Percentiles rank a stretch among this genome's conserved stretches.
These are phyloP conservation scores for Hypoxylon rickii DNA, from an alignment of 495 filamentous ascomycete genomes.

Conservation along the genomic window DNA sequence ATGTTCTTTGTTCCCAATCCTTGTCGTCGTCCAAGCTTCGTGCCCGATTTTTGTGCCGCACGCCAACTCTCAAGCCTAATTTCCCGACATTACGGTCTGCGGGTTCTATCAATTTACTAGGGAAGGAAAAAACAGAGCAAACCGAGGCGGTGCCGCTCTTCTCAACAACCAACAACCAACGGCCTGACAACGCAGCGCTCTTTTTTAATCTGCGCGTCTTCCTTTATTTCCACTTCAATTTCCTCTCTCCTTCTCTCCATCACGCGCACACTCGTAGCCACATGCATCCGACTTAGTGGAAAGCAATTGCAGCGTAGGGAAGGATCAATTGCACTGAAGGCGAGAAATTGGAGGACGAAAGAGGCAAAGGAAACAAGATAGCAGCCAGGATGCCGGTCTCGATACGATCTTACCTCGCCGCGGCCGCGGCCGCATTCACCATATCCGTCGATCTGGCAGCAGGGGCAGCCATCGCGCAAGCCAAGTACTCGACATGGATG, in stretches of 20 bases:
- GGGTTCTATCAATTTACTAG: no score
- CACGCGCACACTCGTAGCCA: neutral
- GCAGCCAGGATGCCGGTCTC: conserved; percentile 6
- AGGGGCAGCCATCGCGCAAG: neutral
- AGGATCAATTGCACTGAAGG: no score
- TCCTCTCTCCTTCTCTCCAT: neutral
- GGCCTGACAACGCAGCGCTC: neutral
- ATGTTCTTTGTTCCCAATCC: no score
- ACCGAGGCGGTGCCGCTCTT: no score
- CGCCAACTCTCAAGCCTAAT: no score
- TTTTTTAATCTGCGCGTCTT: neutral
- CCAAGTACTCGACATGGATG: conserved; percentile 48
- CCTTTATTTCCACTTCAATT: neutral
- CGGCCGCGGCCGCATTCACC: conserved; percentile 8
- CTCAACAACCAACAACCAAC: neutral
- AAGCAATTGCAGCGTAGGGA: no score
- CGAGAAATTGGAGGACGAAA: neutral
- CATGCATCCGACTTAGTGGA: neutral
- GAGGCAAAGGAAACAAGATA: neutral
- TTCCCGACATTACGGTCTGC: no score
- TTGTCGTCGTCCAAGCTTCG: no score
- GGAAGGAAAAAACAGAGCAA: neutral
- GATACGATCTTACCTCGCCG: conserved; percentile 8
- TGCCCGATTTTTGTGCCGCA: no score
- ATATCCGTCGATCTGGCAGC: conserved; percentile 13